Percentiles rank a stretch among this genome's conserved stretches.
phyloP scores from a whole-genome alignment of 1,139 yeast genomes.

The Wickerhamomyces sp. region DNA sequence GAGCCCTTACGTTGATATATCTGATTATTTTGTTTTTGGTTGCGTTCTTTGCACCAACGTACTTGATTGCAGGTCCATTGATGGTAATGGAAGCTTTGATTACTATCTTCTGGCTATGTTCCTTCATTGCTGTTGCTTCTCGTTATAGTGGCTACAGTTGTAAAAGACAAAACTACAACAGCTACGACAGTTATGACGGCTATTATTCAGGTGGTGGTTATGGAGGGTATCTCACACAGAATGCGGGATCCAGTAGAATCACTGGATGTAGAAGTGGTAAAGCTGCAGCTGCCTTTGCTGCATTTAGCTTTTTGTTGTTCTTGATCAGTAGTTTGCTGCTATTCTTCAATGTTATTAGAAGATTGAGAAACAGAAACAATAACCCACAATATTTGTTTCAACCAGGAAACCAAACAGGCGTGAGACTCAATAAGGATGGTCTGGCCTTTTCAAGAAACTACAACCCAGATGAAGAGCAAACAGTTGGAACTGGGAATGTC shows the following conservation, averaged over 20 bases:
- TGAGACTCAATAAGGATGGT: constrained; percentile 12
- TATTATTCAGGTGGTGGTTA: background rate
- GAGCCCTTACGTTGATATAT: constrained; percentile 15
- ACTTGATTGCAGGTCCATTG: constrained; percentile 15
- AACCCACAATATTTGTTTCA: constrained; percentile 12
- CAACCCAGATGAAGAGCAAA: constrained; percentile 5
- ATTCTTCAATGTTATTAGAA: constrained; percentile 25
- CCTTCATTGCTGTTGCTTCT: constrained; percentile 18
- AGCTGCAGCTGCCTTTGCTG: constrained; percentile 31
- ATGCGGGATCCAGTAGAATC: background rate
- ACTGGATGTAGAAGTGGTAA: constrained; percentile 26
- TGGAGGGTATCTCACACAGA: background rate
- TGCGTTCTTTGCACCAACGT: constrained; percentile 4
- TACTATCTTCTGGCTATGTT: constrained; percentile 15
- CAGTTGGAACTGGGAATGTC: background rate
- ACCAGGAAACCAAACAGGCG: constrained; percentile 6
- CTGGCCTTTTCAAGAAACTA: constrained; percentile 11
- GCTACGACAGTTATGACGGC: background rate
- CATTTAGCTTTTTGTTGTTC: constrained; percentile 25
- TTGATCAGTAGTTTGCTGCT: constrained; percentile 21
- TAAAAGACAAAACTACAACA: background rate
- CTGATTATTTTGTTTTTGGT: constrained; percentile 9
- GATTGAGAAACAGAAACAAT: constrained; percentile 15
- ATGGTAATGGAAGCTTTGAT: constrained; percentile 13
- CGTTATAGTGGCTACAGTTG: constrained; percentile 15